A percentile compares a stretch with the other conserved stretches of the same genome.
These are phyloP conservation scores for Peribolospora baueri DNA, from an alignment of 768 basidiomycete genomes.

Conservation along the genomic window DNA sequence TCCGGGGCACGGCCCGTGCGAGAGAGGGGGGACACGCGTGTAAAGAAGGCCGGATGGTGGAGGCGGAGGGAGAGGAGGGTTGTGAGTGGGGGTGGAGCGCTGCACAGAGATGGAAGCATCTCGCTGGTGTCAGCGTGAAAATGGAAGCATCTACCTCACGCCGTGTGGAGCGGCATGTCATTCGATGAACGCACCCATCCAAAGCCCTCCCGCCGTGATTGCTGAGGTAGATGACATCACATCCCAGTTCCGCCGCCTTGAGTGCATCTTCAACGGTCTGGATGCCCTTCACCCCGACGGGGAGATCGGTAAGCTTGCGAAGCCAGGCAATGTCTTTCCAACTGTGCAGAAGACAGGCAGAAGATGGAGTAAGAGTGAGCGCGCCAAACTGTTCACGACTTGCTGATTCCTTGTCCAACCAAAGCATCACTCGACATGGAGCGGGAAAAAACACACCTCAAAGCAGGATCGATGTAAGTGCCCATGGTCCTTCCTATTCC, in stretches of 20 bases:
- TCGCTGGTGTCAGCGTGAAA: background rate
- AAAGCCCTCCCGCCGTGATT: conserved; percentile 57
- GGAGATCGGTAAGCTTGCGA: conserved; percentile 14
- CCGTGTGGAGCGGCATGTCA: conserved; percentile 18
- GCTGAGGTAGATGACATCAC: conserved; percentile 65
- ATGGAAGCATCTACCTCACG: background rate
- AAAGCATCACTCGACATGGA: no score
- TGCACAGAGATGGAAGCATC: no score
- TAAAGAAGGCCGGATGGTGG: background rate
- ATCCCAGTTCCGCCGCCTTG: conserved; percentile 55
- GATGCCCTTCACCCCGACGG: conserved; percentile 22
- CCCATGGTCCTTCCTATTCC: no score
- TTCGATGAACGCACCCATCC: conserved; percentile 21
- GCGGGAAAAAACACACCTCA: no score
- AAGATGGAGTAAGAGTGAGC: background rate
- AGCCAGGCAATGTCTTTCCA: conserved; percentile 8
- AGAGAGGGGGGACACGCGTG: background rate
- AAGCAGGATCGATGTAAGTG: no score
- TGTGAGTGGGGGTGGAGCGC: no score
- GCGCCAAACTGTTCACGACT: no score
- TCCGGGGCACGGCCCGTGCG: conserved; percentile 13
- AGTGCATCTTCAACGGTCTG: conserved; percentile 40
- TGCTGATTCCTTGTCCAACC: no score
- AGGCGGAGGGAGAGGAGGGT: no score
- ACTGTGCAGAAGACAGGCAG: no score